Evolutionary conservation across 768 basidiomycete species (phyloP), one percentile per base, ranked within the genome.

Genomic region (Mycena leptocephala): DNA sequence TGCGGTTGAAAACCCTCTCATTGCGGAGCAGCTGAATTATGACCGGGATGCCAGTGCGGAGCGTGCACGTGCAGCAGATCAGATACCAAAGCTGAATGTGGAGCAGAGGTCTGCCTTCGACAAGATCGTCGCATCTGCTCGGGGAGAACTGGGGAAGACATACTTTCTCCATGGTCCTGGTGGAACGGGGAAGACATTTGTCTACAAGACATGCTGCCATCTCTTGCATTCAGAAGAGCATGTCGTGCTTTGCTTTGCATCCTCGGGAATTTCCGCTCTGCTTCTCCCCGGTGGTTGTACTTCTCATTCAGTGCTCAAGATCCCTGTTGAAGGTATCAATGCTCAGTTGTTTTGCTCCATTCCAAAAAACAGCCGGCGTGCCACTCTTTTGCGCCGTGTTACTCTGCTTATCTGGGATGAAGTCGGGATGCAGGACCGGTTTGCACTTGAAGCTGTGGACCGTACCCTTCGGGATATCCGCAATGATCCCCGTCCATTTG

Each of bases 231-330:
- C 76, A n/a, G 51, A 79, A 33, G 81, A 80, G 1, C 62, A 79
- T 48, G 83, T 90, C n/a, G 85, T 86, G 0, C 78, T 91, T 0
- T 89, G 87, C 86, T 87, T 89, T 18, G 87, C 89, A 28, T 90
- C 88, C 0, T 88, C 89, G 35, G 88, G 89, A 0, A 88, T 91
- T 78, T 85, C 90, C 18, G 82, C 88, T 2, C 80, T 90, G 10
- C 85, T 92, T 0, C 76, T 90, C 0, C 77, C 76, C 9, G 87
- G 87, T 62, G 90, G 90, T 5, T 79, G 84, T 0, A 92, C 90
- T n/a, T 20, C 88, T 3, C 90, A 91, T 78, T 90, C 89, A 0
- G 78, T 58, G 2, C 90, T 90, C 82, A 87, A 89, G 68, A 88
- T 90, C 58, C 90, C 89, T 0, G 79, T 89, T 43, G 71, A 77